Evolutionary conservation across 179 eudicot genomes (phyloP).

Genomic region (Amaranthus tricolor): DNA sequence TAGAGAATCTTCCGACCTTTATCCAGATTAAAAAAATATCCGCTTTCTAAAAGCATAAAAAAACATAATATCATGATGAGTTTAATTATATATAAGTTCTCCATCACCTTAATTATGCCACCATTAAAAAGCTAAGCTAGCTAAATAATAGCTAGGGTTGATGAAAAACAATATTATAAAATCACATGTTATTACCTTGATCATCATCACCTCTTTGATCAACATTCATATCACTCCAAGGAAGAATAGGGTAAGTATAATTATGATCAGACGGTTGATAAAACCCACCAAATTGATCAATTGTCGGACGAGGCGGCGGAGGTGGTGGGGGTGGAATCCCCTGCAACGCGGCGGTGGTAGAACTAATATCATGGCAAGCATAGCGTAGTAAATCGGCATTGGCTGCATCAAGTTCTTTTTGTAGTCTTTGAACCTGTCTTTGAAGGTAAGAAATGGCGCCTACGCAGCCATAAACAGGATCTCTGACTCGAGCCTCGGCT

Average conservation of each 20-base stretch:
- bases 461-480: slow-evolving; percentile 79
- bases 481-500: slow-evolving; percentile 67
- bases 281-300: slow-evolving; percentile 26
- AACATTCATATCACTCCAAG: slow-evolving; percentile 33
- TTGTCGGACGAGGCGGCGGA: slow-evolving; percentile 10
- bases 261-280: slow-evolving; percentile 28
- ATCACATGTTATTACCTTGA: slow-evolving; percentile 26
- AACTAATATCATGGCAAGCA: slow-evolving; percentile 37
- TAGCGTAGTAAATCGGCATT: slow-evolving; percentile 53
- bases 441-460: slow-evolving; percentile 67
- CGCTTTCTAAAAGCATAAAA: background rate
- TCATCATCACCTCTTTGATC: slow-evolving; percentile 28
- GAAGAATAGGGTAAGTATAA: slow-evolving; percentile 18
- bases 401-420: slow-evolving; percentile 66
- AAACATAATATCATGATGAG: slow-evolving; percentile 10
- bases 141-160: background rate
- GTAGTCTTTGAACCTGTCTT: slow-evolving; percentile 59
- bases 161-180: background rate
- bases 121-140: background rate
- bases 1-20: too few species aligned
- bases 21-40: background rate
- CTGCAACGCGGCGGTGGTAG: slow-evolving; percentile 21
- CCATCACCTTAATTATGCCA: slow-evolving; percentile 17
- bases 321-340: slow-evolving; percentile 25
- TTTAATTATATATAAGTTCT: background rate